These are phyloP conservation scores for Xylaria nigripes DNA, from an alignment of 495 filamentous ascomycete genomes.

Conservation along the genomic window DNA sequence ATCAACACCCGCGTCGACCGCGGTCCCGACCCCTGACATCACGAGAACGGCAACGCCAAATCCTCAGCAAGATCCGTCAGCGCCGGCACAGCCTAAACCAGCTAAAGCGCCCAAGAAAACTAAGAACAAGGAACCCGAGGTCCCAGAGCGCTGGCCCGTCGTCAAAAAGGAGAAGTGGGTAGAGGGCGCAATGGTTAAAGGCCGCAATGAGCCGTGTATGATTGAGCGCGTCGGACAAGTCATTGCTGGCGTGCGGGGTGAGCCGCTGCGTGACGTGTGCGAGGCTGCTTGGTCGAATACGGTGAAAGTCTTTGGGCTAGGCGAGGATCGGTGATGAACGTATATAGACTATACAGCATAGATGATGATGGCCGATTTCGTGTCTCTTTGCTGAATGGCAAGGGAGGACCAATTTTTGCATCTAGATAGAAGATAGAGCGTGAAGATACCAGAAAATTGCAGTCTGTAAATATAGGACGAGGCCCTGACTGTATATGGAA, in stretches of 20 bases:
- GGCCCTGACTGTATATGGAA: background rate
- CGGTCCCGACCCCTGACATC: conserved; percentile 11
- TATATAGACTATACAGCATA: background rate
- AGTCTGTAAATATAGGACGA: background rate
- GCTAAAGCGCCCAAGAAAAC: conserved; percentile 30
- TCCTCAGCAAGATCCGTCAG: conserved; percentile 9
- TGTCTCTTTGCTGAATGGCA: background rate
- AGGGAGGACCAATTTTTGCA: background rate
- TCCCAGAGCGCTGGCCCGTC: conserved; percentile 39
- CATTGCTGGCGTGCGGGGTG: conserved; percentile 74
- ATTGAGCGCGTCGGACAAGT: conserved; percentile 80
- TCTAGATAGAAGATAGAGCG: conserved; percentile 13
- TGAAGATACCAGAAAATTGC: background rate
- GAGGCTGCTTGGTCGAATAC: conserved; percentile 86
- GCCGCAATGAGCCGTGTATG: conserved; percentile 80
- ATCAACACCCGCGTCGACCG: conserved; percentile 6
- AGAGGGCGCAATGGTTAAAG: conserved; percentile 76
- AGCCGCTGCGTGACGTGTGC: conserved; percentile 69
- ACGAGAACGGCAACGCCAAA: conserved; percentile 14
- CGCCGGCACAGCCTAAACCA: conserved; percentile 16
- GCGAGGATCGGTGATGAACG: conserved; percentile 30
- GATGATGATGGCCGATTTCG: too few species aligned
- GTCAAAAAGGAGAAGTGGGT: conserved; percentile 94
- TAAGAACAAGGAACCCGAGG: conserved; percentile 38
- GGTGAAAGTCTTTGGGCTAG: conserved; percentile 68